Conservation (phyloP, 73 alveolate genomes). For the Tetrahymena borealis region DNA sequence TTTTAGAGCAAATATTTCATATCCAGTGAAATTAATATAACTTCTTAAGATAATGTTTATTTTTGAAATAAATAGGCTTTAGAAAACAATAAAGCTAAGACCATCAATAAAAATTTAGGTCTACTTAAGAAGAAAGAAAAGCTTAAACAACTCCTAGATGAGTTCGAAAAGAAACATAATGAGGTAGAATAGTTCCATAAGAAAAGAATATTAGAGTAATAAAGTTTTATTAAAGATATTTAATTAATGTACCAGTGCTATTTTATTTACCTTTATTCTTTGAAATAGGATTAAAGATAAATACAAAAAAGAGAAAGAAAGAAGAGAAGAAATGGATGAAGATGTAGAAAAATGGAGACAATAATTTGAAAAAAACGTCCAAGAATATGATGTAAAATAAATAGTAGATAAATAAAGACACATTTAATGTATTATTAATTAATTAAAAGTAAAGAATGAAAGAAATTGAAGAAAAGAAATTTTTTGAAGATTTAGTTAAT, state of each 20-base stretch:
- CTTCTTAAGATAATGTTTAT: not conserved
- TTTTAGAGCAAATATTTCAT: not conserved
- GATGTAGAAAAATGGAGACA: not conserved
- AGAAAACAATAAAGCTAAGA: not conserved
- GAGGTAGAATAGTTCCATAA: not conserved
- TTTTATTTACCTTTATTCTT: too few species aligned
- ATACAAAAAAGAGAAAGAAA: not conserved
- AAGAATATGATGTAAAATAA: not conserved
- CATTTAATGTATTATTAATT: not conserved
- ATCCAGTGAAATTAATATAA: not conserved
- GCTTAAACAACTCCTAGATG: not conserved
- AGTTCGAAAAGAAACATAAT: not conserved
- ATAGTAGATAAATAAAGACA: not conserved
- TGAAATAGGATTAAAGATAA: not conserved
- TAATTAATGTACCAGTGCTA: not conserved
- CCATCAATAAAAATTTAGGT: not conserved
- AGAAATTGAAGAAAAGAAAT: not conserved
- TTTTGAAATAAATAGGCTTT: not conserved
- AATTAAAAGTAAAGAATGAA: not conserved
- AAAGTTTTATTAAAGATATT: not conserved
- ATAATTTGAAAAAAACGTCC: not conserved
- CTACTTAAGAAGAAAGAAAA: not conserved
- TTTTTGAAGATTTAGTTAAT: not conserved
- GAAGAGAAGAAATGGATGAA: not conserved
- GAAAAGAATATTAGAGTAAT: not conserved